Evolutionary conservation across 495 filamentous ascomycete genomes (phyloP).

Genomic region (Pyrenopolyporus hunteri): DNA sequence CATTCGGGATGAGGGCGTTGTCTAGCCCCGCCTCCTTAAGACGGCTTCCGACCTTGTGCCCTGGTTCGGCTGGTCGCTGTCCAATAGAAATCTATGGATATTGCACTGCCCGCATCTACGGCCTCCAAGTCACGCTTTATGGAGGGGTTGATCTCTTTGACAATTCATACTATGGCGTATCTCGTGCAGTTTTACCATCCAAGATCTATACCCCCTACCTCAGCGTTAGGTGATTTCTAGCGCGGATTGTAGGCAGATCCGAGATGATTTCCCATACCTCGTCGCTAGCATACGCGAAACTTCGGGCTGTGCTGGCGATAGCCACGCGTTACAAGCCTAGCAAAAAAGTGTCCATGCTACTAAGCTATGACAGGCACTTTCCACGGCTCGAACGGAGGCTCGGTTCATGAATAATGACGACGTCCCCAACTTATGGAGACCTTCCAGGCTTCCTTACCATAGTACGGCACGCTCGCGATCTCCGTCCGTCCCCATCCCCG

Average conservation of each 20-base stretch:
- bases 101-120: slow-evolving; percentile 15
- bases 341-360: slow-evolving; percentile 5
- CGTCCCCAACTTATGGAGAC: slow-evolving; percentile 3
- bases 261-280: slow-evolving; percentile 22
- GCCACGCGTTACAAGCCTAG: neutral
- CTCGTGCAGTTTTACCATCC: neutral
- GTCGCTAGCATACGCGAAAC: slow-evolving; percentile 26
- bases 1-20: slow-evolving; percentile 4
- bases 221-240: slow-evolving; percentile 13
- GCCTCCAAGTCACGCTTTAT: neutral
- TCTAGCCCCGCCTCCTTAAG: slow-evolving; percentile 19
- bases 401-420: slow-evolving; percentile 16
- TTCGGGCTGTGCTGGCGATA: slow-evolving; percentile 9
- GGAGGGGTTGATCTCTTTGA: slow-evolving; percentile 30
- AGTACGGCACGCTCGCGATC: slow-evolving; percentile 17
- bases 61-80: neutral
- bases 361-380: neutral
- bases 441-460: neutral
- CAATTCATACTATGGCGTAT: neutral
- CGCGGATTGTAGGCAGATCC: slow-evolving; percentile 16
- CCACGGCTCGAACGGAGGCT: slow-evolving; percentile 19
- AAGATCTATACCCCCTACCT: slow-evolving; percentile 6
- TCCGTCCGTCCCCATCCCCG: slow-evolving; percentile 19
- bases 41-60: neutral
- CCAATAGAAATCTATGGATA: slow-evolving; percentile 17